Evolutionary conservation across 306 rosid genomes (phyloP), one percentile per base, ranked within the genome.

Genomic region (Bauhinia variegata): DNA sequence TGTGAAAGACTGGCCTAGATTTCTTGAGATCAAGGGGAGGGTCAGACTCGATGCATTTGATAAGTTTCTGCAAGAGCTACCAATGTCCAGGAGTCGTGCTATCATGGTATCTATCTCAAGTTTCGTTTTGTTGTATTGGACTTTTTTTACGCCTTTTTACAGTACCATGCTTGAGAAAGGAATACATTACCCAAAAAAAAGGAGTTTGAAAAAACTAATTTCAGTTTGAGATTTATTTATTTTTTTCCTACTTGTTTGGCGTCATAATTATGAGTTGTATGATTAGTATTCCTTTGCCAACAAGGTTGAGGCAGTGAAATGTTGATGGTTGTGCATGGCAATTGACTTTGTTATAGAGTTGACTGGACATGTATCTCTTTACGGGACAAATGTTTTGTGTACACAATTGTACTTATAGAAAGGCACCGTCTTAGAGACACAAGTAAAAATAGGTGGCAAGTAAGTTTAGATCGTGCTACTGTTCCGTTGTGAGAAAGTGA

Each of bases 1-100:
- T 34, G 81, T 84, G 8, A 88, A 77, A 50, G 97, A 83, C 51
- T 95, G 99, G 99, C 90, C 97, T 53, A 82, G 84, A 34, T 68
- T 75, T 77, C 86, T 95, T 32, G 99, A 95, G 78, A 86, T 95
- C 70, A 95, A 95, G 80, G 99, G 99, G 54, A 90, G 97, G 82
- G 99, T 95, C 44, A 87, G 92, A 65, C 91, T 90, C 4, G 95
- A 90, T 52, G 91, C 96, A 36, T 95, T 95, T 72, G 90, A 90
- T 78, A 88, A 90, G 82, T 95, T 95, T 64, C 91, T 95, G 54
- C 92, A 76, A 54, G 90, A 88, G 82, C 99, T 95, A 79, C 97
- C 92, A 15, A 78, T 65, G 64, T 86, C 99, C 54, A 85, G 96
- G 46, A 90, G 83, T 70, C 97, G 97, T 77, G 97, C 97, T 75